Evolutionary conservation across 1,284 basidiomycete species (phyloP), one percentile per base, ranked within the genome.

Genomic region (Tylopilus sp.): DNA sequence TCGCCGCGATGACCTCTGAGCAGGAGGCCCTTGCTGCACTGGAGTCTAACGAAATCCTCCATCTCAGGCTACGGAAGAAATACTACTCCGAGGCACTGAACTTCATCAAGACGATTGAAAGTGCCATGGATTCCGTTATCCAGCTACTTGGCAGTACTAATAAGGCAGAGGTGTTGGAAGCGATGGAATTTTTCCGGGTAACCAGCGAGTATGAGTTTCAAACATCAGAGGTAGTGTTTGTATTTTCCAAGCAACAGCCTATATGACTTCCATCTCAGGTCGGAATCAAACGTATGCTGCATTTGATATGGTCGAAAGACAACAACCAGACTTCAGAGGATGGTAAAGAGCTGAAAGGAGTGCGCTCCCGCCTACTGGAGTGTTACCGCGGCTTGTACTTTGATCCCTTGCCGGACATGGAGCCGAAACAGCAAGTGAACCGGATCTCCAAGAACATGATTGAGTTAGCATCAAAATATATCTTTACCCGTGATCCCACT

Each of bases 391-490:
- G 68, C 47, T 71, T 99, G 48, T 99, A 97, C 73, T 97, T 99
- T 63, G 93, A 95, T 48, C 79, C 85, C 3, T 64, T 90, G 2
- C 72, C 76, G 0, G 81, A 79, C 55, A 71, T 91, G 58, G 79
- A 84, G 19, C 79, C 87, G 1, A 93, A 93, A 66, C 85, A 86
- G 52, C 92, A 97, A 65, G 80, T 97, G 49, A 94, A 85, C 58
- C 77, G 93, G n/a, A 96, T 99, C 41, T 82, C 95, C n/a, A 94
- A 93, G 71, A 97, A 99, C 67, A 92, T 99, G 84, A 92, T 99
- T 46, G 89, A 95, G 93, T 94, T 49, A 45, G 86, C 74, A 5
- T 39, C 29, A 28, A 15, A 9, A 16, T 25, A 6, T 9, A 2
- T 16, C 19, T 41, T 18, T 30, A n/a, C 9, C 2, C 23, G 3